Evolutionary conservation across 1,139 yeast species (phyloP).

Genomic region (Saccharomycopsis crataegensis): DNA sequence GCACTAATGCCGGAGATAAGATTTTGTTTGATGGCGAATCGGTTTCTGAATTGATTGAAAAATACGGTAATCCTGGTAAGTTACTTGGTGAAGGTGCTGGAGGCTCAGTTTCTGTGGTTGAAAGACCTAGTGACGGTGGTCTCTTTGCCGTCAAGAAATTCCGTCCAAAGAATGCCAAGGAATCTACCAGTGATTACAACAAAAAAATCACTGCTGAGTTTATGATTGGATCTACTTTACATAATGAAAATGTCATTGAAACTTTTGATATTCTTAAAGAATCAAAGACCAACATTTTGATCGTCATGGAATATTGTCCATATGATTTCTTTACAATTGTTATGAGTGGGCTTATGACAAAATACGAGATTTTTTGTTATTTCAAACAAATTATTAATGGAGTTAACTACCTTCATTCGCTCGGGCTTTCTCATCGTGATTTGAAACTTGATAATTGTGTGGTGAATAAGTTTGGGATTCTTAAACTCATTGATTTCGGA

Average conservation of each 20-base stretch:
- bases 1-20: conserved; percentile 18
- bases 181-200: conserved; percentile 78
- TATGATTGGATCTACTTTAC: conserved; percentile 86
- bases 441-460: conserved; percentile 92
- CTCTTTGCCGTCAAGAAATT: conserved; percentile 92
- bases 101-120: conserved; percentile 77
- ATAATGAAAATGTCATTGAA: conserved; percentile 85
- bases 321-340: conserved; percentile 90
- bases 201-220: conserved; percentile 93
- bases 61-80: conserved; percentile 79
- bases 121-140: conserved; percentile 57
- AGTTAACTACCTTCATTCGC: conserved; percentile 72
- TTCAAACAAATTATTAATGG: conserved; percentile 82
- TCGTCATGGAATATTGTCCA: conserved; percentile 94
- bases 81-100: conserved; percentile 96
- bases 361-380: conserved; percentile 83
- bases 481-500: conserved; percentile 89
- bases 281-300: conserved; percentile 67
- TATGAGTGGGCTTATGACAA: conserved; percentile 88
- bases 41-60: conserved; percentile 34
- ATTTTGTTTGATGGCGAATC: conserved; percentile 31
- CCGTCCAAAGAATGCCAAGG: conserved; percentile 68
- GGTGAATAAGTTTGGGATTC: conserved; percentile 74
- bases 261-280: conserved; percentile 90
- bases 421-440: conserved; percentile 90